A percentile compares a stretch with the other conserved stretches of the same genome.
phyloP scores from a whole-genome alignment of 495 filamentous ascomycete genomes.

The Penicillium soppii region DNA sequence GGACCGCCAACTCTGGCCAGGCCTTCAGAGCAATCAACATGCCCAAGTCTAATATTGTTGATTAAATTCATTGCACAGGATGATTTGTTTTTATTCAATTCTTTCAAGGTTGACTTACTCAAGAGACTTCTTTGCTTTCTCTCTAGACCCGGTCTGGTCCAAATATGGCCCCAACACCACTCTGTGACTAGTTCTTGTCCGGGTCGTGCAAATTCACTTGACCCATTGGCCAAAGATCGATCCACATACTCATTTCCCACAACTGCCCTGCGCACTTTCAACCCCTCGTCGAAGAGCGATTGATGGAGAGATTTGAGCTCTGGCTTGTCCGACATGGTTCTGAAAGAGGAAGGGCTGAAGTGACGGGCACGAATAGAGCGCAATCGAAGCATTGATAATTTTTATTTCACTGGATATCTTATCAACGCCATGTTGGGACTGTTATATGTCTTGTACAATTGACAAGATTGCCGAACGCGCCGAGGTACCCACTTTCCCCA shows the following conservation, averaged over 20 bases:
- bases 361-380: too few species aligned
- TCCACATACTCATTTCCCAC: constrained; percentile 33
- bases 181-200: constrained; percentile 45
- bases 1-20: constrained; percentile 46
- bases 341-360: too few species aligned
- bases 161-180: constrained; percentile 48
- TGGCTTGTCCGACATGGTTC: constrained; percentile 17
- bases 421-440: too few species aligned
- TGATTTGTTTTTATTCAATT: too few species aligned
- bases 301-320: constrained; percentile 37
- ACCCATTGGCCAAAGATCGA: constrained; percentile 10
- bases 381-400: too few species aligned
- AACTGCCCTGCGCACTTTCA: constrained; percentile 49
- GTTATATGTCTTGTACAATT: too few species aligned
- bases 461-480: too few species aligned
- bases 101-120: too few species aligned
- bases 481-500: too few species aligned
- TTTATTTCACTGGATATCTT: too few species aligned
- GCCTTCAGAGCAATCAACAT: constrained; percentile 50
- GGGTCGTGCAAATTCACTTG: constrained; percentile 33
- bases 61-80: too few species aligned
- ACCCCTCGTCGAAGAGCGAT: constrained; percentile 52
- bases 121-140: constrained; percentile 43
- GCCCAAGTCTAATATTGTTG: constrained; percentile 52
- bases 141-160: constrained; percentile 49